Conservation (phyloP, 1,284 basidiomycete species). For the Marasmius tenuissimus region DNA sequence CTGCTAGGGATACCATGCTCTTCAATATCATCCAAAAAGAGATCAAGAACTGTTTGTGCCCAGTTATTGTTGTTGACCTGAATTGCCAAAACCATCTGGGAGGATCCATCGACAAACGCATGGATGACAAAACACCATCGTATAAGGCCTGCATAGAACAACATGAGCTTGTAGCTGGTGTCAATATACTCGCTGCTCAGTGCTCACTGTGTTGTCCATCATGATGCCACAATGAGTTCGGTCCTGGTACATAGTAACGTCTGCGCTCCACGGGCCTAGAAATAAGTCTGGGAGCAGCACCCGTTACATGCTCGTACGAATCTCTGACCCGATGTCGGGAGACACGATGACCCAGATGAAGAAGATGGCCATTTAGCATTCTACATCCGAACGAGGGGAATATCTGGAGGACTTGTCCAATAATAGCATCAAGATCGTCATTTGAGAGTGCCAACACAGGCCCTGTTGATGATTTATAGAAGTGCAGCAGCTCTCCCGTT, state of each 20-base stretch:
- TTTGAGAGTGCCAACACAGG: slow-evolving; percentile 22
- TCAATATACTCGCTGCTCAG: too few relatives aligned
- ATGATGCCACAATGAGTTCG: slow-evolving; percentile 32
- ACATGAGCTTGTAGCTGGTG: too few relatives aligned
- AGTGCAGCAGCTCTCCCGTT: slow-evolving; percentile 17
- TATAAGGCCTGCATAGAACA: slow-evolving; percentile 32
- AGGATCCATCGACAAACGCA: slow-evolving; percentile 33
- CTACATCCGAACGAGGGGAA: slow-evolving; percentile 26
- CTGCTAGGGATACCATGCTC: slow-evolving; percentile 19
- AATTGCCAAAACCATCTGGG: slow-evolving; percentile 23
- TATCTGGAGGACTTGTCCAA: slow-evolving; percentile 20
- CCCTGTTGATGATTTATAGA: slow-evolving; percentile 9
- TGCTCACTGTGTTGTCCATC: slow-evolving; percentile 33
- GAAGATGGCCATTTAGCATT: slow-evolving; percentile 29
- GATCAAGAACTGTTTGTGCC: slow-evolving; percentile 22
- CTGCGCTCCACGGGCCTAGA: slow-evolving; percentile 3
- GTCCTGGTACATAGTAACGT: slow-evolving; percentile 28
- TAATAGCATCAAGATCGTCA: slow-evolving; percentile 25
- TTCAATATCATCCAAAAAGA: slow-evolving; percentile 19
- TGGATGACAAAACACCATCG: slow-evolving; percentile 36
- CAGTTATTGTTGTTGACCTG: slow-evolving; percentile 26
- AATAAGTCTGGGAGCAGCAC: background rate
- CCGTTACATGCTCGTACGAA: slow-evolving; percentile 19
- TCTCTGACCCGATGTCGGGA: slow-evolving; percentile 21
- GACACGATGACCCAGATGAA: slow-evolving; percentile 23